Percentiles rank a stretch among this genome's conserved stretches.
These are phyloP conservation scores for Malania oleifera DNA, from an alignment of 164 flowering plant genomes.

Conservation along the genomic window DNA sequence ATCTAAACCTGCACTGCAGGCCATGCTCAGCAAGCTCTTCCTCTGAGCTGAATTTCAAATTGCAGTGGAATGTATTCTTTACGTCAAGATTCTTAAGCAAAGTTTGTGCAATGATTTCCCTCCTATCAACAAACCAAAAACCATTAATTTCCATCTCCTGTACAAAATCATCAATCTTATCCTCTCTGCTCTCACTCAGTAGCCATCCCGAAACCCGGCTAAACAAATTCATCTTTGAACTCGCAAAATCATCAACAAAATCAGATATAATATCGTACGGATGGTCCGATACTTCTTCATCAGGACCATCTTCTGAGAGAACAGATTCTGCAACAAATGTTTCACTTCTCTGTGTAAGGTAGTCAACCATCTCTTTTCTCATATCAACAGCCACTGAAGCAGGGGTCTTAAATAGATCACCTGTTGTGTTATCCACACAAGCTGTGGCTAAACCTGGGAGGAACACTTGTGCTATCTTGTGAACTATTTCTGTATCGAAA, in stretches of 20 bases:
- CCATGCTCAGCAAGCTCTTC: not conserved
- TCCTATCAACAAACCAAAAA: not conserved
- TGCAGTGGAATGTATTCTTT: not conserved
- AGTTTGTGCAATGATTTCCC: not conserved
- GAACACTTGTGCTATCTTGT: not conserved
- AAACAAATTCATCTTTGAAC: no score
- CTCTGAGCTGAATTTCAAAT: not conserved
- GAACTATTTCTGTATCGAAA: not conserved
- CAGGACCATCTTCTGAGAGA: not conserved
- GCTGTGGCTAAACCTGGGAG: slow-evolving; percentile 1
- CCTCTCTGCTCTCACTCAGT: slow-evolving; percentile 2
- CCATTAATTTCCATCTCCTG: not conserved
- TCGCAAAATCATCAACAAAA: not conserved
- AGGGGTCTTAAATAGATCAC: not conserved
- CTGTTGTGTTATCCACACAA: slow-evolving; percentile 1
- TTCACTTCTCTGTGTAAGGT: not conserved
- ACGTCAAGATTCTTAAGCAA: not conserved
- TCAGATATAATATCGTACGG: not conserved
- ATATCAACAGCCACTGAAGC: not conserved
- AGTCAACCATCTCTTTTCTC: slow-evolving; percentile 1
- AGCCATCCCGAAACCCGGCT: slow-evolving; percentile 1
- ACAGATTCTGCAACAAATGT: slow-evolving; percentile 1
- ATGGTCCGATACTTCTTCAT: not conserved
- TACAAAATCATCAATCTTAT: slow-evolving; percentile 1
- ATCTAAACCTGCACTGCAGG: not conserved